These are phyloP conservation scores for Eimeria mitis DNA, from an alignment of 169 alveolate species.

Conservation along the genomic window DNA sequence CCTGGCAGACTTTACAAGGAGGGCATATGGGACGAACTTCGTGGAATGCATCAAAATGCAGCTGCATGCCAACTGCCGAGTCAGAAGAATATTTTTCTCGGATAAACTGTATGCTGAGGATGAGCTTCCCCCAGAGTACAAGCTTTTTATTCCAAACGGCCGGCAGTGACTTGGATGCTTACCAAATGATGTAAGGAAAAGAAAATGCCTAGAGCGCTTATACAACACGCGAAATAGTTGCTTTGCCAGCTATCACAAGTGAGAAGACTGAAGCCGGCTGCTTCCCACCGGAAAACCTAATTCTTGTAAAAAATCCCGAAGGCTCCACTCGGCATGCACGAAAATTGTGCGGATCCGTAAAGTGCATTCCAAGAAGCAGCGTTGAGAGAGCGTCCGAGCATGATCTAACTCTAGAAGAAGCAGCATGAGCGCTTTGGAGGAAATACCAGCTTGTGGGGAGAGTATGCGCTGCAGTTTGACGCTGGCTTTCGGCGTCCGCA, in stretches of 20 bases:
- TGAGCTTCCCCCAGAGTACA: constrained; percentile 92
- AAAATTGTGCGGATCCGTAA: not conserved
- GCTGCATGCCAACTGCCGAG: constrained; percentile 98
- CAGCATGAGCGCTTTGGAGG: not conserved
- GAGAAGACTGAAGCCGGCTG: not conserved
- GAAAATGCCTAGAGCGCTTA: not conserved
- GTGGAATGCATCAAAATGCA: constrained; percentile 97
- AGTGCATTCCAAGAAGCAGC: not conserved
- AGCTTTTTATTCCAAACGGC: constrained; percentile 87
- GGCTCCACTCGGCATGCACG: not conserved
- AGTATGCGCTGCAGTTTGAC: not conserved
- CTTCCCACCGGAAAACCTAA: not conserved
- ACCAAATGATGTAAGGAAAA: not conserved
- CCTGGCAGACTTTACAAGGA: constrained; percentile 97
- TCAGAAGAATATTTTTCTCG: constrained; percentile 97
- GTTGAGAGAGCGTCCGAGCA: not conserved
- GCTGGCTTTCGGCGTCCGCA: not conserved
- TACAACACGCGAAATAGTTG: not conserved
- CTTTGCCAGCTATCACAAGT: not conserved
- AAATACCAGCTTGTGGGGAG: not conserved
- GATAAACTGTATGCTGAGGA: constrained; percentile 94
- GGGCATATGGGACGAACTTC: constrained; percentile 99
- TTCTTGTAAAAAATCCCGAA: not conserved
- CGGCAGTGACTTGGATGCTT: constrained; percentile 25
- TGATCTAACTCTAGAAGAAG: not conserved